phyloP scores from a whole-genome alignment of 257 asterid genomes.

The Gentiana macrophylla region DNA sequence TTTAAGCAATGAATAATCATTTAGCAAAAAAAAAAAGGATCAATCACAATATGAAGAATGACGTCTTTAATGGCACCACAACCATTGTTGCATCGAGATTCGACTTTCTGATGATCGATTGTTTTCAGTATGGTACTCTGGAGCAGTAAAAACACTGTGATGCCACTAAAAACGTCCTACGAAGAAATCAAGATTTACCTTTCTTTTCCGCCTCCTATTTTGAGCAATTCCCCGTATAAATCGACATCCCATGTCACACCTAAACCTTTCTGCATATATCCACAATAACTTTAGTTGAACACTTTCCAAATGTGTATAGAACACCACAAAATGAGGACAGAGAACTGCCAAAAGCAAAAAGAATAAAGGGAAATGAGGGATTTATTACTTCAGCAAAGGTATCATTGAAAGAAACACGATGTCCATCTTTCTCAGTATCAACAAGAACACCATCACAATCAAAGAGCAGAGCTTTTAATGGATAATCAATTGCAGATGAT shows the following conservation, averaged over 20 bases:
- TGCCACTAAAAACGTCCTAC: neutral
- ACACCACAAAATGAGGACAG: neutral
- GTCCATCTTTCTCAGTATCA: slow-evolving; percentile 98
- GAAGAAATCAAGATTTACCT: slow-evolving; percentile 28
- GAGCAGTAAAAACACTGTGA: neutral
- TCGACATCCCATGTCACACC: slow-evolving; percentile 96
- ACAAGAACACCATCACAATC: slow-evolving; percentile 98
- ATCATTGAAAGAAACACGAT: slow-evolving; percentile 89
- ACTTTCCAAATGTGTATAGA: neutral
- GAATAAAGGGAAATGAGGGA: neutral
- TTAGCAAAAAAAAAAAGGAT: neutral
- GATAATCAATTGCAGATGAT: slow-evolving; percentile 14
- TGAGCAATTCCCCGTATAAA: slow-evolving; percentile 84
- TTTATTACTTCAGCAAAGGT: slow-evolving; percentile 67
- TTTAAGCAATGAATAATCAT: neutral
- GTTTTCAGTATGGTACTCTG: neutral
- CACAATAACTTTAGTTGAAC: neutral
- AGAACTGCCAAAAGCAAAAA: neutral
- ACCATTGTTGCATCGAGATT: no score
- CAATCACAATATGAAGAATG: neutral
- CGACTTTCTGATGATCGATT: neutral
- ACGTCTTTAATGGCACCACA: no score
- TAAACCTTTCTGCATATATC: slow-evolving; percentile 54
- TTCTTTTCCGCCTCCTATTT: slow-evolving; percentile 97
- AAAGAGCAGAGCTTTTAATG: slow-evolving; percentile 77